A percentile compares a stretch with the other conserved stretches of the same genome.
Conservation (phyloP, 352 stramenopile genomes). For the Globisporangium iwayamae region DNA sequence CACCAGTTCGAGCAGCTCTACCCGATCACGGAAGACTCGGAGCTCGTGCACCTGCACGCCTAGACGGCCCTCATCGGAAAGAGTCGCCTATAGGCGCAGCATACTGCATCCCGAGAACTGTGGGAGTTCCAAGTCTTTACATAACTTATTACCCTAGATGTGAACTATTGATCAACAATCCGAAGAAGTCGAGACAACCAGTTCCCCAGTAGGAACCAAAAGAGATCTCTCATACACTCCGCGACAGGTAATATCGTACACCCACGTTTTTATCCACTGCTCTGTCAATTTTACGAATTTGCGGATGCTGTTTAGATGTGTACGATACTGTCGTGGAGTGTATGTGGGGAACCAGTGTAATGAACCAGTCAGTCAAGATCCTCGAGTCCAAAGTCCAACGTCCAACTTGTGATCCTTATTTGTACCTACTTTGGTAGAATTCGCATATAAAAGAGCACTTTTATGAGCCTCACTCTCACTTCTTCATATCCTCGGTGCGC, state of each 20-base stretch:
- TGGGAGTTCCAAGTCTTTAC: background rate
- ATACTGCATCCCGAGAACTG: no score
- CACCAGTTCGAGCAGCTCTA: conserved; percentile 45
- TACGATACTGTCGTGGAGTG: no score
- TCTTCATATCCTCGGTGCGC: conserved; percentile 12
- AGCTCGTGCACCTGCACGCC: conserved; percentile 25
- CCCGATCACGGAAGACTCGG: conserved; percentile 51
- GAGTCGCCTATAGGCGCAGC: background rate
- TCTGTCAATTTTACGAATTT: no score
- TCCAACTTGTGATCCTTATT: background rate
- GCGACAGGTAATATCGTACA: no score
- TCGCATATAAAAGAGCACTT: background rate
- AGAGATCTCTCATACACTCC: background rate
- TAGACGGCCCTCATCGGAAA: background rate
- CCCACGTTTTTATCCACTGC: no score
- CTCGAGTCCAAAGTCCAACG: background rate
- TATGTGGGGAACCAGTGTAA: background rate
- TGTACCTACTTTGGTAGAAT: no score
- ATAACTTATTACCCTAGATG: conserved; percentile 2
- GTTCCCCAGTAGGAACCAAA: background rate
- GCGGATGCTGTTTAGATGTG: no score
- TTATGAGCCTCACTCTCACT: background rate
- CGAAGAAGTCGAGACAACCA: background rate
- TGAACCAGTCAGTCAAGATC: background rate
- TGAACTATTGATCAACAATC: background rate